Conservation (phyloP, 768 basidiomycete species). For the Chlorophyllum brunneum region DNA sequence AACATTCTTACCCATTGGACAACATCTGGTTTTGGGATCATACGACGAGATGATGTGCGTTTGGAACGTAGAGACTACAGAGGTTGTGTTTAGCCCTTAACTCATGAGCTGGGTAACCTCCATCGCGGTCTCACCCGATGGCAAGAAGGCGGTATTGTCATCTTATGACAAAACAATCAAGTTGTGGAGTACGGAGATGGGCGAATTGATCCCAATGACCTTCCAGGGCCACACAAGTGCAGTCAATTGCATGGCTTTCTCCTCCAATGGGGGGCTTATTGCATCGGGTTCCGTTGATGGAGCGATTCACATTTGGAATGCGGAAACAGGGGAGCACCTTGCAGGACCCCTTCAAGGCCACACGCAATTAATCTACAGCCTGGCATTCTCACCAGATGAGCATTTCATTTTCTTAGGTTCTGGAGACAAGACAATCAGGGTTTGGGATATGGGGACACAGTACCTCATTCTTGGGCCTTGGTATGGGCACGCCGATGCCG, state of each 20-base stretch:
- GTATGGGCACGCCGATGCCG: background rate
- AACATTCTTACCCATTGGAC: conserved; percentile 18
- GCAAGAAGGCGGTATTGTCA: conserved; percentile 14
- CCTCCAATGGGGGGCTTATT: conserved; percentile 15
- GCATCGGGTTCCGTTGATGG: conserved; percentile 18
- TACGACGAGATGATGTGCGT: conserved; percentile 20
- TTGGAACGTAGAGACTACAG: conserved; percentile 20
- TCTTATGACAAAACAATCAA: conserved; percentile 18
- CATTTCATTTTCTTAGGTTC: conserved; percentile 10
- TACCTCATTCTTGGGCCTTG: background rate
- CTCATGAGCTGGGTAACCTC: conserved; percentile 17
- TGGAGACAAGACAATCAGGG: conserved; percentile 4
- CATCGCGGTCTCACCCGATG: conserved; percentile 21
- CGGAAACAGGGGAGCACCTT: conserved; percentile 7
- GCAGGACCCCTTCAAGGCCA: conserved; percentile 25
- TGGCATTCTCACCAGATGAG: conserved; percentile 24
- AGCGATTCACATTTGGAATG: conserved; percentile 15
- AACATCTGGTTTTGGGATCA: conserved; percentile 19
- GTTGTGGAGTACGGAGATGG: conserved; percentile 16
- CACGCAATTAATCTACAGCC: conserved; percentile 29
- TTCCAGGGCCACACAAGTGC: conserved; percentile 4
- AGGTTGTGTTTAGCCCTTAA: conserved; percentile 4
- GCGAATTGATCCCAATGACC: conserved; percentile 8
- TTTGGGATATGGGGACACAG: conserved; percentile 8
- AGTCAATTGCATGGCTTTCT: conserved; percentile 18